Evolutionary conservation across 2,329 filamentous ascomycete species (phyloP).

Genomic region (Colletotrichum cuscutae): DNA sequence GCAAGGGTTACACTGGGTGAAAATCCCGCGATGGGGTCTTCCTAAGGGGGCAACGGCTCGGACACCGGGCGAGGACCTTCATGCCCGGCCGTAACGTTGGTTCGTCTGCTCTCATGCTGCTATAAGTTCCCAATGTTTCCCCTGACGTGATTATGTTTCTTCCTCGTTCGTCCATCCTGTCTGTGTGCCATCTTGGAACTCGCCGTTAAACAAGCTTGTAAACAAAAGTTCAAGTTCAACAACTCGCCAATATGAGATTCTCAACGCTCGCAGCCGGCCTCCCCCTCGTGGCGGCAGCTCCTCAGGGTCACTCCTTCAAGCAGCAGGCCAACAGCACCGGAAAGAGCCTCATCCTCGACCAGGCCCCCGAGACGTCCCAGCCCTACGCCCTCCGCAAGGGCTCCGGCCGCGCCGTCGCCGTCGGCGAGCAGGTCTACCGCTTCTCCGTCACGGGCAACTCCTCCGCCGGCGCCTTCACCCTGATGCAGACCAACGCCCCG

Average conservation of each 20-base stretch:
- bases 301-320: conserved; percentile 8
- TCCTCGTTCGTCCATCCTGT: background rate
- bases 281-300: conserved; percentile 24
- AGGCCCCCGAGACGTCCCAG: conserved; percentile 13
- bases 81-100: background rate
- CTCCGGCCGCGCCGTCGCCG: conserved; percentile 16
- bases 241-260: conserved; percentile 16
- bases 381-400: conserved; percentile 31
- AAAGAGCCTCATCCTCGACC: conserved; percentile 13
- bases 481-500: conserved; percentile 55
- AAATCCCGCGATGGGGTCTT: background rate
- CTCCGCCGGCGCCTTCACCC: conserved; percentile 54
- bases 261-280: conserved; percentile 20
- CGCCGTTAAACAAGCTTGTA: background rate
- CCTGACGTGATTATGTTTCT: background rate
- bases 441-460: conserved; percentile 55
- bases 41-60: conserved; percentile 8
- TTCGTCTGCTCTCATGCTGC: background rate
- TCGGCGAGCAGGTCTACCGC: conserved; percentile 25
- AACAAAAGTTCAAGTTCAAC: background rate
- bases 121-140: conserved; percentile 6
- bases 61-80: conserved; percentile 13
- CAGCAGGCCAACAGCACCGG: conserved; percentile 12
- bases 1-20: background rate
- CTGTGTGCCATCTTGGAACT: background rate